phyloP scores from a whole-genome alignment of 371 early-diverging fungal genomes.

The Mortierella sp. region DNA sequence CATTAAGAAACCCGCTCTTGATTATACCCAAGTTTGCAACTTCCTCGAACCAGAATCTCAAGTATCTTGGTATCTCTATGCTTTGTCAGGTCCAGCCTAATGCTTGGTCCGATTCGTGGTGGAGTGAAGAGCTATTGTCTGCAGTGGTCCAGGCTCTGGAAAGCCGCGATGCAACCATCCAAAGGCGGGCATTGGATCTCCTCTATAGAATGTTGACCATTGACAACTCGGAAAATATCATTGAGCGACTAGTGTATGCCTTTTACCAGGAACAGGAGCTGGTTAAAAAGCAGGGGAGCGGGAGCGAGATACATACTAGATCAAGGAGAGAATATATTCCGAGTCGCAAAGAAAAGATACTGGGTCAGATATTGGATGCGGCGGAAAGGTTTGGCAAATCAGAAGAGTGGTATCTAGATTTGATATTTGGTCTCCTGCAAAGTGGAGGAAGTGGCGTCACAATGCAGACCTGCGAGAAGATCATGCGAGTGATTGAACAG shows the following conservation, averaged over 20 bases:
- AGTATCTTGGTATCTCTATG: constrained; percentile 52
- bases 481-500: constrained; percentile 39
- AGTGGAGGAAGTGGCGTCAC: constrained; percentile 26
- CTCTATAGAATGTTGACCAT: constrained; percentile 48
- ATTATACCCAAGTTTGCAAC: constrained; percentile 43
- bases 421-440: constrained; percentile 36
- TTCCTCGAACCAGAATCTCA: constrained; percentile 50
- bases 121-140: constrained; percentile 42
- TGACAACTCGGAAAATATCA: constrained; percentile 50
- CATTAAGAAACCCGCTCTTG: constrained; percentile 37
- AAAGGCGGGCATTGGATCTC: constrained; percentile 37
- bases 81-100: constrained; percentile 48
- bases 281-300: not conserved
- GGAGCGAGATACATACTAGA: not conserved
- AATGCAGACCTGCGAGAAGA: constrained; percentile 29
- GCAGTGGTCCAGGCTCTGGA: constrained; percentile 47
- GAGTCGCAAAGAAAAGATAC: constrained; percentile 40
- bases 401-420: constrained; percentile 41
- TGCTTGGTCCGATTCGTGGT: constrained; percentile 56
- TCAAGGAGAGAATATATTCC: constrained; percentile 4
- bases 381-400: constrained; percentile 46
- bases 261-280: constrained; percentile 36
- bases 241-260: constrained; percentile 45
- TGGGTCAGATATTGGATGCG: constrained; percentile 48
- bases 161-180: constrained; percentile 36